These are phyloP conservation scores for Spirogloea muscicola DNA, from an alignment of 139 green algal genomes.

Conservation along the genomic window DNA sequence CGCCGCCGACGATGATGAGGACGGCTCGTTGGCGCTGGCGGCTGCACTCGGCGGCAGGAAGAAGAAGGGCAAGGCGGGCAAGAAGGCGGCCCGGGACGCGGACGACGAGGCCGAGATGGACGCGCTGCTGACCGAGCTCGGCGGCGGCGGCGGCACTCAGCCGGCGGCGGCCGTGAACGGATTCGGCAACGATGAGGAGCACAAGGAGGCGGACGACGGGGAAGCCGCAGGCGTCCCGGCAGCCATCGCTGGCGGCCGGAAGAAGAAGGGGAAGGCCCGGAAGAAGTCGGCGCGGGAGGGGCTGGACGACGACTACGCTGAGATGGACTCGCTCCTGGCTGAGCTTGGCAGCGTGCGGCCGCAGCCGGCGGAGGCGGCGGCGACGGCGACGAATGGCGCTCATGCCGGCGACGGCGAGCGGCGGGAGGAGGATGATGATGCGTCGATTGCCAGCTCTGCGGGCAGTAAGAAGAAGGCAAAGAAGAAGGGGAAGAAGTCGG, in stretches of 20 bases:
- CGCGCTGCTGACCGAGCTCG: background rate
- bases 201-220: slow-evolving; percentile 27
- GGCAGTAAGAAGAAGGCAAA: slow-evolving; percentile 20
- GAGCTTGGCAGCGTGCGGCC: slow-evolving; percentile 18
- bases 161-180: slow-evolving; percentile 14
- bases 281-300: slow-evolving; percentile 44
- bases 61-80: slow-evolving; percentile 50
- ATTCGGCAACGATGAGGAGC: slow-evolving; percentile 43
- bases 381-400: background rate
- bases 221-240: slow-evolving; percentile 30
- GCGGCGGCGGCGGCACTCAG: background rate
- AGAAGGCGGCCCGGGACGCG: slow-evolving; percentile 8
- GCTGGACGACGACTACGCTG: too few relatives aligned
- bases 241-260: slow-evolving; percentile 5
- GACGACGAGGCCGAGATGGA: slow-evolving; percentile 1
- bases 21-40: slow-evolving; percentile 16
- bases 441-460: background rate
- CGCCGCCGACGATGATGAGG: slow-evolving; percentile 20
- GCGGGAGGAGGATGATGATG: slow-evolving; percentile 20
- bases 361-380: slow-evolving; percentile 14
- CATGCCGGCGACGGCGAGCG: background rate
- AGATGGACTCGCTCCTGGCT: background rate
- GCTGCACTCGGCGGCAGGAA: too few relatives aligned
- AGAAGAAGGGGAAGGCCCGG: slow-evolving; percentile 61
- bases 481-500: slow-evolving; percentile 33